Base-by-base conservation (phyloP, 2,329 filamentous ascomycete species). In the Teratosphaeria nubilosa region DNA sequence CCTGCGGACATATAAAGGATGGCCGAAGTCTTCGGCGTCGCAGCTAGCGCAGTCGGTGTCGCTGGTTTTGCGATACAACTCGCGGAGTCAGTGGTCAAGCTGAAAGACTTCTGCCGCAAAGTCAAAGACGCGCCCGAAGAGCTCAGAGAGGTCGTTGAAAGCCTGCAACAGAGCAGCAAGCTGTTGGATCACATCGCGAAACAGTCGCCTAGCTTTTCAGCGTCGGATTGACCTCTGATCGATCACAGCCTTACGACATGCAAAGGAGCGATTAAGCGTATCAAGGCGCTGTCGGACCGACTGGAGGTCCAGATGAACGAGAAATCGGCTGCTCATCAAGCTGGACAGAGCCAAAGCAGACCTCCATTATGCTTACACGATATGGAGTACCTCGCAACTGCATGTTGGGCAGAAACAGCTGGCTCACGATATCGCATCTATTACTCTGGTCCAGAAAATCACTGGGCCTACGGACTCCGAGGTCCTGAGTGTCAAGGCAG, bases 11-110 rank as follows among this genome's bases (percentile, higher is more conserved):
- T 7, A 41, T 7, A 5, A 41, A 5, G 14, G 13, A 60, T 30
- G 58, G 56, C 22, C 11, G 53, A 55, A 45, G 53, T n/a, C 31
- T 24, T 55, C 2, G 52, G 52, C 30, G 52, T 32, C 25, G 52
- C 30, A 10, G 53, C 53, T 1, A 20, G 53, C 37, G 53, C 13
- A 5, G 31, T 55, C 22, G 53, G 16, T 16, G n/a, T 55, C 1
- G 53, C 53, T 6, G n/a, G 9, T 3, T 48, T 55, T 24, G 30
- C 31, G 3, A 20, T 55, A 7, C 53, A 55, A 31, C 53, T 55
- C 14, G 32, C 53, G 2, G 32, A 45, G 22, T 27, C 31, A 0
- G 31, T 55, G 13, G 20, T 5, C 5, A 55, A 55, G 53, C 53
- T 55, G 14, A 55, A 55, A 13, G n/a, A 25, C n/a, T 55, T 55